Conservation (phyloP, 75 land plant genomes). For the Cunninghamia lanceolata region DNA sequence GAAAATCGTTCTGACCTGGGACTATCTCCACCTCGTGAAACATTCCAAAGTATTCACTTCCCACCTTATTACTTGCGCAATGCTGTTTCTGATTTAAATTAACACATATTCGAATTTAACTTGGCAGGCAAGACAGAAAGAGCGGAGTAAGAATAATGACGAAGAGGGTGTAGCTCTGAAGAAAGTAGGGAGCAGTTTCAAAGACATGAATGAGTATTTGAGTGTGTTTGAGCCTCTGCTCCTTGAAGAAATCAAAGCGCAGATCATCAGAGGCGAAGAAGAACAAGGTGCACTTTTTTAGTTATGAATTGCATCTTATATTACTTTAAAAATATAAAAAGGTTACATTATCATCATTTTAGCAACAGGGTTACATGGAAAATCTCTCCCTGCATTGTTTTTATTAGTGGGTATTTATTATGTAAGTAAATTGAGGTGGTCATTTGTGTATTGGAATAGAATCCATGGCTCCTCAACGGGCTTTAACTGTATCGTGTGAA, state of each 20-base stretch:
- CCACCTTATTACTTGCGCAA: neutral
- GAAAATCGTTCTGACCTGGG: slow-evolving; percentile 85
- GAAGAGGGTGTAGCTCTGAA: slow-evolving; percentile 20
- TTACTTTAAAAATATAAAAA: too few relatives aligned
- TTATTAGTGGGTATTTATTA: neutral
- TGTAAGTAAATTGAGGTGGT: neutral
- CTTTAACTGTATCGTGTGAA: slow-evolving; percentile 35
- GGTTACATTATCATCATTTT: neutral
- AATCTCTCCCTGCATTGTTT: too few relatives aligned
- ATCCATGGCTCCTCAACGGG: slow-evolving; percentile 39
- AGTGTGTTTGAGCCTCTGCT: slow-evolving; percentile 83
- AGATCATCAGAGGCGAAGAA: slow-evolving; percentile 64
- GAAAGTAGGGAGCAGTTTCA: slow-evolving; percentile 60
- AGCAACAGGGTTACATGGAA: too few relatives aligned
- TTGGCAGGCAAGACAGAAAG: slow-evolving; percentile 23
- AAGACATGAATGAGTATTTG: slow-evolving; percentile 68
- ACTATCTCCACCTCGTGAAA: slow-evolving; percentile 57
- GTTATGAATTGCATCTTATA: neutral
- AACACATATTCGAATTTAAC: neutral
- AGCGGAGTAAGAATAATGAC: slow-evolving; percentile 11
- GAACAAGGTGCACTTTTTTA: slow-evolving; percentile 43
- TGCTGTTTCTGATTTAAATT: neutral
- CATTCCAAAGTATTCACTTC: slow-evolving; percentile 34
- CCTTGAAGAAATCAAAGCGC: slow-evolving; percentile 91
- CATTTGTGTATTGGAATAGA: slow-evolving; percentile 13